Percentiles rank a stretch among this genome's conserved stretches.
These are phyloP conservation scores for Solanum chmielewskii DNA, from an alignment of 257 asterid species.

Conservation along the genomic window DNA sequence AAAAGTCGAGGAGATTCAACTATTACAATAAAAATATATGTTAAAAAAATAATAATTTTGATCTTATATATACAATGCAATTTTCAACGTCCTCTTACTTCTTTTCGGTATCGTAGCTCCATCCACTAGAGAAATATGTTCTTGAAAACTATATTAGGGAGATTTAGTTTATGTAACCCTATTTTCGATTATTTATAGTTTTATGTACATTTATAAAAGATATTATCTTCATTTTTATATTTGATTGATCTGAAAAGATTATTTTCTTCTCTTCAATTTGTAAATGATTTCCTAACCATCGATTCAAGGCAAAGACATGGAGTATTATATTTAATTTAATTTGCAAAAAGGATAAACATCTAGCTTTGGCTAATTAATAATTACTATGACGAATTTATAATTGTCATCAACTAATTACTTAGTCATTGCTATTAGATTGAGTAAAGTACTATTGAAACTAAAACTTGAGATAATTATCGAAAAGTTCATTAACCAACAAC, in stretches of 20 bases:
- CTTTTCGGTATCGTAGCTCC: neutral
- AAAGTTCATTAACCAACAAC: neutral
- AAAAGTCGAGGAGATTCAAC: neutral
- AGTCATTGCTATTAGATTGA: neutral
- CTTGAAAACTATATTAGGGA: neutral
- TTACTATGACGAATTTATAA: too few relatives aligned
- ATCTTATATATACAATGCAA: neutral
- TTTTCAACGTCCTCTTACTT: neutral
- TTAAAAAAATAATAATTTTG: neutral
- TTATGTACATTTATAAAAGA: neutral
- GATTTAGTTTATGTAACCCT: too few relatives aligned
- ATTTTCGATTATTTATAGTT: neutral
- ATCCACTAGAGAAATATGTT: neutral
- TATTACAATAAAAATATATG: too few relatives aligned
- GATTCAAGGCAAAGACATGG: too few relatives aligned
- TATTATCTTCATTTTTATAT: neutral
- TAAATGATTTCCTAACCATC: neutral
- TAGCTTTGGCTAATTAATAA: too few relatives aligned
- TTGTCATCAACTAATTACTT: neutral
- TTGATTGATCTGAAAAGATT: neutral
- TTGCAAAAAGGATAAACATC: too few relatives aligned
- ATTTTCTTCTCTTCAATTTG: neutral
- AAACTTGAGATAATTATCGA: neutral
- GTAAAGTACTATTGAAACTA: neutral
- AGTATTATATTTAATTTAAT: too few relatives aligned